Base-by-base conservation (phyloP, 176 grass and related monocot species). In the Pontederia paniculata region DNA sequence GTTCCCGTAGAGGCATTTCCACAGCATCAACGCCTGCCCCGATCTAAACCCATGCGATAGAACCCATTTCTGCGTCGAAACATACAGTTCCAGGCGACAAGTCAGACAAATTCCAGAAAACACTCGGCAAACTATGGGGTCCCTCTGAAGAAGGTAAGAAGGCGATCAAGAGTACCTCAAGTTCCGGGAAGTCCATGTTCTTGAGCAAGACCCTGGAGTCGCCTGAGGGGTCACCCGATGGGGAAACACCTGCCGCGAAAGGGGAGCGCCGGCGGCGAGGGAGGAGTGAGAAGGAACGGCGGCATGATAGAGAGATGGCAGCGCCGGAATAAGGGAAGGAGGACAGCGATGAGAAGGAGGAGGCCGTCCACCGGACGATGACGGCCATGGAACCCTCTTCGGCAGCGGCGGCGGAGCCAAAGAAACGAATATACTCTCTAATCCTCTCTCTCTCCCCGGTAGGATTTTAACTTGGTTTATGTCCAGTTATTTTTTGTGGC, bases 1-100 rank as follows among this genome's bases (percentile, higher is more conserved):
- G 65, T 91, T 82, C 50, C 83, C 86, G 58, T 98, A 98, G 12
- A 98, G 54, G 48, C 86, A 91, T 22, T 98, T 98, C 93, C 86
- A 98, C 63, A 91, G 75, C 93, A 98, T 98, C 83, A 84, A 74
- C 41, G 86, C 86, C 77, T 98, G 86, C 21, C 83, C 83, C 28
- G 86, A 72, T 44, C 86, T 81, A 76, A 91, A 98, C 54, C 93
- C 93, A 75, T 82, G 75, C 23, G 50, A 84, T 68, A 67, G 80
- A 80, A 84, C 86, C 93, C 93, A 91, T 72, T 81, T 88, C 83
- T 91, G 74, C 0, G 14, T 48, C 19, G 41, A 65, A 50, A 65
- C 12, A 11, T 63, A 21, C 13, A 45, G 16, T 23, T 43, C 13
- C 17, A 42, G 47, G n/a, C 47, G 19, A 21, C 17, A 63, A 48